These are phyloP conservation scores for Colletotrichum truncatum DNA, from an alignment of 2,329 filamentous ascomycete species.

Conservation along the genomic window DNA sequence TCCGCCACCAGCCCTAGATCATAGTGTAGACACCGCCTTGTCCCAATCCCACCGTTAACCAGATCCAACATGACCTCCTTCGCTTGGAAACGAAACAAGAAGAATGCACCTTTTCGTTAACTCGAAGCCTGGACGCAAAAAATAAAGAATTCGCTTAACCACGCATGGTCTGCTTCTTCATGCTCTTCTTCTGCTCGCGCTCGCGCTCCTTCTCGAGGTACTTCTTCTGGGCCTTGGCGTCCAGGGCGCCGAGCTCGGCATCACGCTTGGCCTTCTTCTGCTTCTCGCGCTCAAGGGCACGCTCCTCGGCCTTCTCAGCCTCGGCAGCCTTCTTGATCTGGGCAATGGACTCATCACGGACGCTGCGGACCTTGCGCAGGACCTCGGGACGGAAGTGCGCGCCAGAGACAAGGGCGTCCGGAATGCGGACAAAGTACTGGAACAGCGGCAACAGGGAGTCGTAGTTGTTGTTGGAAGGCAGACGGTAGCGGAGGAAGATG, in stretches of 20 bases:
- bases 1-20: slow-evolving; percentile 3
- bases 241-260: slow-evolving; percentile 77
- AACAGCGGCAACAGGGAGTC: slow-evolving; percentile 77
- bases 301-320: slow-evolving; percentile 82
- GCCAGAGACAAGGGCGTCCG: slow-evolving; percentile 78
- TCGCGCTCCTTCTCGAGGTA: slow-evolving; percentile 84
- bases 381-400: slow-evolving; percentile 94
- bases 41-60: neutral
- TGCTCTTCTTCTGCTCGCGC: slow-evolving; percentile 69
- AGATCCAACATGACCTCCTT: slow-evolving; percentile 6
- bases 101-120: neutral
- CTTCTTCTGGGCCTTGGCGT: slow-evolving; percentile 86
- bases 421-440: slow-evolving; percentile 82
- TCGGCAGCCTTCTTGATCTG: slow-evolving; percentile 84
- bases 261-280: slow-evolving; percentile 92
- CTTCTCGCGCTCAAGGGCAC: slow-evolving; percentile 75
- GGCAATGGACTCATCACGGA: slow-evolving; percentile 82
- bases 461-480: slow-evolving; percentile 72
- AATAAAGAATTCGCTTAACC: slow-evolving; percentile 44
- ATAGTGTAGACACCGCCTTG: slow-evolving; percentile 17
- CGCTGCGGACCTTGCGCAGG: slow-evolving; percentile 80
- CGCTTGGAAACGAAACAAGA: neutral
- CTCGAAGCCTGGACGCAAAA: neutral
- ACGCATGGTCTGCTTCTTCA: slow-evolving; percentile 64
- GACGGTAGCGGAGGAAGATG: slow-evolving; percentile 79